These are phyloP conservation scores for Lipomyces sp. DNA, from an alignment of 805 yeast species.

Conservation along the genomic window DNA sequence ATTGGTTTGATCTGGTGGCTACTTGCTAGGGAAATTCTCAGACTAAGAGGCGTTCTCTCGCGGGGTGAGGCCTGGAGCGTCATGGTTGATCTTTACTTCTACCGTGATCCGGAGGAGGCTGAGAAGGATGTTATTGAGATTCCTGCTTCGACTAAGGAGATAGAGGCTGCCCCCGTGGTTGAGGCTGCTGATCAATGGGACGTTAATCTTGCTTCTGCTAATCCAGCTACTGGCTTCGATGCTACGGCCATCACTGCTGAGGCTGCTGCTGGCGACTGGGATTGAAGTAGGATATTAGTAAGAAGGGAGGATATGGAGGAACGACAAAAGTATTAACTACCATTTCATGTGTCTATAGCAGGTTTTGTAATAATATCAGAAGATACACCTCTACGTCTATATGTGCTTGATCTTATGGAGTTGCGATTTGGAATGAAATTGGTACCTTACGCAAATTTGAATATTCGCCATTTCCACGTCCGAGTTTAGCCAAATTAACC, in stretches of 20 bases:
- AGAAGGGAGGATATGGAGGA: not conserved
- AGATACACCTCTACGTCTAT: not conserved
- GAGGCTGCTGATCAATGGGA: conserved; percentile 64
- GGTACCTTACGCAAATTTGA: not conserved
- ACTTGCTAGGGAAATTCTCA: conserved; percentile 97
- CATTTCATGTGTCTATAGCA: conserved; percentile 1
- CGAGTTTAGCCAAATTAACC: too few relatives aligned
- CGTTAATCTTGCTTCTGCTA: conserved; percentile 49
- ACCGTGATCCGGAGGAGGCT: conserved; percentile 99
- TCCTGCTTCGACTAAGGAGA: conserved; percentile 65
- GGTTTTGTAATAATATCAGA: conserved; percentile 4
- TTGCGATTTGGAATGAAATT: not conserved
- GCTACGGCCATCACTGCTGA: conserved; percentile 45
- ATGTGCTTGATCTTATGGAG: not conserved
- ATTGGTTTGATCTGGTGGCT: conserved; percentile 99
- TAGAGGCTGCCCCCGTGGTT: conserved; percentile 68
- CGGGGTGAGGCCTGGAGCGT: conserved; percentile 97
- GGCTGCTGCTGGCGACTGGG: conserved; percentile 39
- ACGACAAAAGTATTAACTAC: conserved; percentile 2
- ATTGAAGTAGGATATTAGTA: conserved; percentile 13
- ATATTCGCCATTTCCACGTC: not conserved
- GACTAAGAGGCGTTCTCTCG: conserved; percentile 97
- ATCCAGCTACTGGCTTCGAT: conserved; percentile 68
- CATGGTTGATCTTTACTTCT: conserved; percentile 99
- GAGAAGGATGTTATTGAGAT: conserved; percentile 74